These are phyloP conservation scores for Colletotrichum filicis DNA, from an alignment of 2,329 filamentous ascomycete genomes.

Conservation along the genomic window DNA sequence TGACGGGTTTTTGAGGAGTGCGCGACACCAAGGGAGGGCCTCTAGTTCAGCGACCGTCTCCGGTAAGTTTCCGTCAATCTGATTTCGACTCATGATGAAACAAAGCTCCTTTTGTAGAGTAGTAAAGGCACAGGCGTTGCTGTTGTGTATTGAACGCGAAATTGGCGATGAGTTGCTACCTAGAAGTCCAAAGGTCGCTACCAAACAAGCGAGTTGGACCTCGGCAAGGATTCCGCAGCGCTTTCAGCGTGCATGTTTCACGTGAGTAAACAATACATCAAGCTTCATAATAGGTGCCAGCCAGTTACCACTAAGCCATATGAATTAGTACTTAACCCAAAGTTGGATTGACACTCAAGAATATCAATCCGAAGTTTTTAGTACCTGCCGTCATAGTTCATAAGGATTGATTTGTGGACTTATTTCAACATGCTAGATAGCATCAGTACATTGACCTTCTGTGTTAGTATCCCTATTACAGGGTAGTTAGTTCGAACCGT, in stretches of 20 bases:
- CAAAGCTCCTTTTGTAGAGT: neutral
- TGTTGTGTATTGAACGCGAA: neutral
- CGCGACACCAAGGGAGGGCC: slow-evolving; percentile 49
- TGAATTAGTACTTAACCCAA: too few relatives aligned
- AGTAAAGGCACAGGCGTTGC: too few relatives aligned
- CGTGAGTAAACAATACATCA: neutral
- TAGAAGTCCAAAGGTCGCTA: too few relatives aligned
- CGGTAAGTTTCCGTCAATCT: neutral
- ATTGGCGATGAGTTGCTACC: neutral
- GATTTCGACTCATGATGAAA: neutral
- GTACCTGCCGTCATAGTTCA: too few relatives aligned
- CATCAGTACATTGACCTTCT: too few relatives aligned
- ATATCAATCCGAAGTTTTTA: too few relatives aligned
- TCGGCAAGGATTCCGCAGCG: slow-evolving; percentile 1
- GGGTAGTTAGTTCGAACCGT: too few relatives aligned
- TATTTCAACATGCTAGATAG: too few relatives aligned
- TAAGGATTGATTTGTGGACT: too few relatives aligned
- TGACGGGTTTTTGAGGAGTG: slow-evolving; percentile 41
- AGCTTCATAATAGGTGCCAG: neutral
- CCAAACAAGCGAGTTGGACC: slow-evolving; percentile 5
- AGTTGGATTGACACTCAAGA: too few relatives aligned
- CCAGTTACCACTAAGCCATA: too few relatives aligned
- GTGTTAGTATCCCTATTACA: too few relatives aligned
- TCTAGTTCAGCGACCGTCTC: slow-evolving; percentile 42
- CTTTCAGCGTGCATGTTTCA: slow-evolving; percentile 2